These are phyloP conservation scores for Sechiopsis laciniata DNA, from an alignment of 306 rosid genomes.

Conservation along the genomic window DNA sequence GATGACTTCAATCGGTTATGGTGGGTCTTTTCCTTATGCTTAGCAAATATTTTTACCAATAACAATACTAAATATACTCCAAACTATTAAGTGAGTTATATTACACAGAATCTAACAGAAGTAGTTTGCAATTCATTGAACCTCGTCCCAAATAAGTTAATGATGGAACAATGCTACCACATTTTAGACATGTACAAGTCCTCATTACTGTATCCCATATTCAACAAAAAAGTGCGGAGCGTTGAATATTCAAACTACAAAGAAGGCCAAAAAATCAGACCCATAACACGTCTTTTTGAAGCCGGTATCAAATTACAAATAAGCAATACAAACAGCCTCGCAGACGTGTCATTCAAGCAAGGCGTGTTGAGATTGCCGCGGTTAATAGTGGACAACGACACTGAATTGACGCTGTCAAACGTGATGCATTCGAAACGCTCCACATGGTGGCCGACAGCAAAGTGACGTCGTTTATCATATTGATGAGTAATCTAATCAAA, in stretches of 20 bases:
- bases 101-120: slow-evolving; percentile 26
- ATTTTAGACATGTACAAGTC: slow-evolving; percentile 36
- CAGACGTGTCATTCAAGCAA: slow-evolving; percentile 30
- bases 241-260: background rate
- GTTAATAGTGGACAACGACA: slow-evolving; percentile 31
- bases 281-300: slow-evolving; percentile 37
- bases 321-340: slow-evolving; percentile 27
- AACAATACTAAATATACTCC: no score
- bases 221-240: background rate
- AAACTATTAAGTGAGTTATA: no score
- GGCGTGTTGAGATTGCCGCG: slow-evolving; percentile 34
- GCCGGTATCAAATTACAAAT: slow-evolving; percentile 36
- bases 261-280: slow-evolving; percentile 16
- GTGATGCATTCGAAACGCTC: slow-evolving; percentile 46
- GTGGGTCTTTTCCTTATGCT: no score
- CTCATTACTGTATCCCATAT: slow-evolving; percentile 15
- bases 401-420: slow-evolving; percentile 30
- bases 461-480: slow-evolving; percentile 33
- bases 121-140: background rate
- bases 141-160: accelerated
- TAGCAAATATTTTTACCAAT: no score
- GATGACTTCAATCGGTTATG: no score
- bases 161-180: slow-evolving; percentile 30
- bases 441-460: slow-evolving; percentile 37
- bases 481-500: slow-evolving; percentile 48